A percentile compares a stretch with the other conserved stretches of the same genome.
Conservation (phyloP, 768 basidiomycete species). For the Pisolithus marmoratus region DNA sequence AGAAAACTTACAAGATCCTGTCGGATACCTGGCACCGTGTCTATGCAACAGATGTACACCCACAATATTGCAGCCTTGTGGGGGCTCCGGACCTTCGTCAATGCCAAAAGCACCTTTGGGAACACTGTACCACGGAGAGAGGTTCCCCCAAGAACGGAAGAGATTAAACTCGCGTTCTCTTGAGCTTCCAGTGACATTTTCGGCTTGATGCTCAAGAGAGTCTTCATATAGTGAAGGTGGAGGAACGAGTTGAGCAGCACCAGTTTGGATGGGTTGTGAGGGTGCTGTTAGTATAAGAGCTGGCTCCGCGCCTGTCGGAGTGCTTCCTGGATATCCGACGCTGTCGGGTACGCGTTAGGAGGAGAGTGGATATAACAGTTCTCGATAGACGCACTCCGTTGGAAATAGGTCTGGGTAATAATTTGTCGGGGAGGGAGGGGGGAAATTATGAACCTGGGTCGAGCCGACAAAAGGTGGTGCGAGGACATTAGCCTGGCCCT, state of each 20-base stretch:
- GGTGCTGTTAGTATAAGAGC: slow-evolving; percentile 70
- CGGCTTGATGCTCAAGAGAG: slow-evolving; percentile 13
- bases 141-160: slow-evolving; percentile 77
- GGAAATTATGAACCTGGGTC: slow-evolving; percentile 61
- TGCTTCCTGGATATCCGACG: slow-evolving; percentile 73
- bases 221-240: slow-evolving; percentile 28
- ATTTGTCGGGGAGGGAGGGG: slow-evolving; percentile 72
- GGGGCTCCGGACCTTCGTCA: slow-evolving; percentile 64
- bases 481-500: slow-evolving; percentile 27
- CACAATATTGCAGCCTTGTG: slow-evolving; percentile 63
- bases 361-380: not conserved
- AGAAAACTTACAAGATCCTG: slow-evolving; percentile 48
- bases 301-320: slow-evolving; percentile 76
- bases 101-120: slow-evolving; percentile 60
- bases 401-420: slow-evolving; percentile 69
- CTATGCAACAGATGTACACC: slow-evolving; percentile 77
- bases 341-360: slow-evolving; percentile 4
- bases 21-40: slow-evolving; percentile 76
- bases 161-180: slow-evolving; percentile 48
- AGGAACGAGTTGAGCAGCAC: slow-evolving; percentile 57
- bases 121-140: slow-evolving; percentile 84
- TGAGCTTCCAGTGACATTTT: slow-evolving; percentile 13
- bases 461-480: slow-evolving; percentile 71
- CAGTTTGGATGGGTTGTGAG: slow-evolving; percentile 71
- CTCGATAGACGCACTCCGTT: slow-evolving; percentile 31